Percentiles rank a stretch among this genome's conserved stretches.
These are phyloP conservation scores for Mucor circinelloides DNA, from an alignment of 371 early-diverging fungal genomes.

Conservation along the genomic window DNA sequence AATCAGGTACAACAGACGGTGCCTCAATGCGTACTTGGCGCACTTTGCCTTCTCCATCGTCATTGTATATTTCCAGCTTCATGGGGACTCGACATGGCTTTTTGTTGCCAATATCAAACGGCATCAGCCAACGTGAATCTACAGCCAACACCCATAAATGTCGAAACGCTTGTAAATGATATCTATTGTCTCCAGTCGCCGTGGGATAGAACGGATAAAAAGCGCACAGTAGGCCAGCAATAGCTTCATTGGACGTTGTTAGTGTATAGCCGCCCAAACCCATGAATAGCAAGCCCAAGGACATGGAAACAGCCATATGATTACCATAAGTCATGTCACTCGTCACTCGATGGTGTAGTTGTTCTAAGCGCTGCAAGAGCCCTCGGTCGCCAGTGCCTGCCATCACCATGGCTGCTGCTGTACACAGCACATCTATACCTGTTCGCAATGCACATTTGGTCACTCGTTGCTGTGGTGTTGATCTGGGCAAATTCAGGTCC, in stretches of 20 bases:
- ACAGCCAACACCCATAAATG: conserved; percentile 90
- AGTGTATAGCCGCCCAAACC: conserved; percentile 83
- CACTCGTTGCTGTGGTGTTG: conserved; percentile 59
- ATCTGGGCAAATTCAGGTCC: conserved; percentile 34
- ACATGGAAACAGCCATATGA: conserved; percentile 85
- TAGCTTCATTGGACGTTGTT: conserved; percentile 64
- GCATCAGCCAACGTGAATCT: conserved; percentile 74
- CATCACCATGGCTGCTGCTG: conserved; percentile 73
- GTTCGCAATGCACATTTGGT: conserved; percentile 54
- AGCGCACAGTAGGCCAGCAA: conserved; percentile 73
- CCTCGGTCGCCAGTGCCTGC: conserved; percentile 82
- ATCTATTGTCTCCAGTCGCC: conserved; percentile 68
- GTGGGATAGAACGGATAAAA: conserved; percentile 82
- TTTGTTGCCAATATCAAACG: conserved; percentile 67
- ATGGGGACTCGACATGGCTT: conserved; percentile 64
- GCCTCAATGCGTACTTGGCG: conserved; percentile 47
- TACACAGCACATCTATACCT: conserved; percentile 69
- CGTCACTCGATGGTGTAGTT: conserved; percentile 50
- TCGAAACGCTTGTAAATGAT: conserved; percentile 82
- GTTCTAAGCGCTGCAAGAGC: conserved; percentile 58
- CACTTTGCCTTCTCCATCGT: conserved; percentile 19
- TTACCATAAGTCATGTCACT: conserved; percentile 71
- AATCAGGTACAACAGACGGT: conserved; percentile 69
- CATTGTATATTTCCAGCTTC: conserved; percentile 29
- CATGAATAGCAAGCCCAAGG: conserved; percentile 81